A percentile compares a stretch with the other conserved stretches of the same genome.
These are phyloP conservation scores for Exophiala sp. DNA, from an alignment of 2,329 filamentous ascomycete species.

Conservation along the genomic window DNA sequence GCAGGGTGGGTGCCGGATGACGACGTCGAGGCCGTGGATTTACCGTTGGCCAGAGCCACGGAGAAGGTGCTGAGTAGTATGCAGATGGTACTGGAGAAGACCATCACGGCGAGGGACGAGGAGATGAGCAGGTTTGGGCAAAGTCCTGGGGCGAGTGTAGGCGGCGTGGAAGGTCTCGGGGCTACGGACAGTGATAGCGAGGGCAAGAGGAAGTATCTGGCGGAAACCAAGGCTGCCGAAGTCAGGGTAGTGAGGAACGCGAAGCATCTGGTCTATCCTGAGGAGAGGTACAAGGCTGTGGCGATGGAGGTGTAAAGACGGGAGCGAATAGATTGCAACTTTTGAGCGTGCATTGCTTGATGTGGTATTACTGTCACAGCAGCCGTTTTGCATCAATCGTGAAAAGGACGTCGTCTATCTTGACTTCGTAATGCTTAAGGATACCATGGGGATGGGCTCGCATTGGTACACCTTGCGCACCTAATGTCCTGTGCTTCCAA, in stretches of 20 bases:
- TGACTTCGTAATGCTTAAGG: too few species aligned
- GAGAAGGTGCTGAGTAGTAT: slow-evolving; percentile 90
- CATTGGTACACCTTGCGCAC: too few species aligned
- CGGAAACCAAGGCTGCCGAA: slow-evolving; percentile 81
- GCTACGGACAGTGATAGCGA: slow-evolving; percentile 33
- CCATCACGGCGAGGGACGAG: slow-evolving; percentile 62
- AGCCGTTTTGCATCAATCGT: neutral
- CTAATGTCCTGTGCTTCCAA: slow-evolving; percentile 72
- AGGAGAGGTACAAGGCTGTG: slow-evolving; percentile 59
- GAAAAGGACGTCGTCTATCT: neutral
- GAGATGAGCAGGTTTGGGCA: slow-evolving; percentile 50
- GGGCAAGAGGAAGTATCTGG: slow-evolving; percentile 61
- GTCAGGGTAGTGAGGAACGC: slow-evolving; percentile 76
- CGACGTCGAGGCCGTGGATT: slow-evolving; percentile 61
- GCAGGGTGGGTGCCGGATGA: slow-evolving; percentile 76
- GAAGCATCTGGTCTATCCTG: slow-evolving; percentile 63
- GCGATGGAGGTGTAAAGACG: slow-evolving; percentile 30
- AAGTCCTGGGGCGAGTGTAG: slow-evolving; percentile 17
- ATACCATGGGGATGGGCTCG: too few species aligned
- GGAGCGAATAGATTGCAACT: neutral
- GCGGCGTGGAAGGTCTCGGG: slow-evolving; percentile 25
- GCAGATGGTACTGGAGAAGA: slow-evolving; percentile 75
- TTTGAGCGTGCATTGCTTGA: neutral
- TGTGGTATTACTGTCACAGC: neutral
- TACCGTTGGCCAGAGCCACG: slow-evolving; percentile 78